These are phyloP conservation scores for Annona cherimola DNA, from an alignment of 164 flowering plant genomes.

Conservation along the genomic window DNA sequence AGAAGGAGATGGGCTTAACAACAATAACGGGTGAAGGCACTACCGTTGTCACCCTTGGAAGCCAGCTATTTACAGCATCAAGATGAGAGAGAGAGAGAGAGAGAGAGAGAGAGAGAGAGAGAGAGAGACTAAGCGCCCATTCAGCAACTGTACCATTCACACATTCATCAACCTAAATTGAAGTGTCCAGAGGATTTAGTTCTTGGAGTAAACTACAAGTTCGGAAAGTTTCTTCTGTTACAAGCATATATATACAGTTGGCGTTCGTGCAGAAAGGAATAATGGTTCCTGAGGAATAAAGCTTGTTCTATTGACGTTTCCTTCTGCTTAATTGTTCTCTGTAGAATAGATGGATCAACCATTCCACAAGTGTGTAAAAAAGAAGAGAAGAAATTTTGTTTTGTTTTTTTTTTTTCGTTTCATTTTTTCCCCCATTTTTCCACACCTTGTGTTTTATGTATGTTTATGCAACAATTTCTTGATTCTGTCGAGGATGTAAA, in stretches of 20 bases:
- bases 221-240: background rate
- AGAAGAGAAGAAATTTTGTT: slow-evolving; percentile 49
- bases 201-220: background rate
- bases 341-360: slow-evolving; percentile 37
- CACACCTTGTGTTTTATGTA: background rate
- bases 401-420: background rate
- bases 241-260: background rate
- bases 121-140: background rate
- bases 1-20: slow-evolving; percentile 74
- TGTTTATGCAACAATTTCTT: slow-evolving; percentile 16
- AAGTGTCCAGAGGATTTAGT: background rate
- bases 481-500: slow-evolving; percentile 28
- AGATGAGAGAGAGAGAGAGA: slow-evolving; percentile 26
- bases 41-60: slow-evolving; percentile 72
- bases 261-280: background rate
- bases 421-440: background rate
- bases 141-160: background rate
- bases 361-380: slow-evolving; percentile 78
- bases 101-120: background rate
- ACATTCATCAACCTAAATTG: background rate
- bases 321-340: background rate
- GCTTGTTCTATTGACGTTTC: background rate
- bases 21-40: slow-evolving; percentile 82
- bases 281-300: background rate
- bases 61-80: slow-evolving; percentile 61